Base-by-base conservation (phyloP, 176 grass and related monocot species). In the Rhipidocladum racemiflorum region DNA sequence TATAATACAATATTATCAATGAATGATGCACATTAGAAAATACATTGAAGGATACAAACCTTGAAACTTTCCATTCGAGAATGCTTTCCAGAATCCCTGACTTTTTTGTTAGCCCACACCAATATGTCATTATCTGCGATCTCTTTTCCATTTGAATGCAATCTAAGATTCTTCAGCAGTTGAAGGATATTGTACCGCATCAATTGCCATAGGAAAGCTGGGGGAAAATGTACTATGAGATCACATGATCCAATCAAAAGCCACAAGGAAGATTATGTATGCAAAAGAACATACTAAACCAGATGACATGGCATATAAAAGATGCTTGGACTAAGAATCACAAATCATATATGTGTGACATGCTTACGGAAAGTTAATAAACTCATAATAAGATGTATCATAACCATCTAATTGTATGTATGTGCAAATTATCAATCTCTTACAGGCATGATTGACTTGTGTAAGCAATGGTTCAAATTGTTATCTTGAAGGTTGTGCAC, bases 191-290 rank as follows among this genome's bases (percentile, higher is more conserved):
- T 94, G 66, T 83, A 89, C 39, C 92, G 82, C 92, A 94, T 94
- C 68, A 94, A 76, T 85, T 94, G 92, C 92, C 92, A 94, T 10
- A 94, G 74, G 76, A 94, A 94, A 87, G 92, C 92, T 94, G 84
- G 18, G 51, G 51, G 14, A 56, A 34, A 42, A 43, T 75, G 59
- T 21, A 42, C 35, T 16, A 68, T 42, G 61, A 43, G 9, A n/a
- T 80, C 57, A 75, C 30, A 69, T 51, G 13, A 13, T 75, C 57
- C 8, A 74, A 18, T 61, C 9, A 45, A 29, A 65, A 57, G 8
- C 25, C 65, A 34, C 51, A 70, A 55, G 57, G 34, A 40, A 79
- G 18, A 77, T 2, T 51, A 4, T 74, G 25, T 30, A 36, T 75
- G 45, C 34, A 53, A 23, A 23, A 27, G 36, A 74, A 76, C 46